Percentiles rank a stretch among this genome's conserved stretches.
Conservation (phyloP, 2,329 filamentous ascomycete species). For the Cladophialophora exuberans region DNA sequence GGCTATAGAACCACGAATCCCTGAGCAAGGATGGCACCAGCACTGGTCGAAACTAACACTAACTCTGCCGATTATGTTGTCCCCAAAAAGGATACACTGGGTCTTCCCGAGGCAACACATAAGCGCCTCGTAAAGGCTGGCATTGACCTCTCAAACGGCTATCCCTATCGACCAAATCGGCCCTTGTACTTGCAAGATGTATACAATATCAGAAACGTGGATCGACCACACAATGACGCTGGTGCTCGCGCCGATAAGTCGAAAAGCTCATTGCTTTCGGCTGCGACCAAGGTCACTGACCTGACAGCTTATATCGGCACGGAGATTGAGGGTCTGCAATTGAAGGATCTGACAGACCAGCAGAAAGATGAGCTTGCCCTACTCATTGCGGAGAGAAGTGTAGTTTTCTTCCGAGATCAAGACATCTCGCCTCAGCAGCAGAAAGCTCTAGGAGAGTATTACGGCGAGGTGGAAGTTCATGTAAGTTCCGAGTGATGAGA, state of each 20-base stretch:
- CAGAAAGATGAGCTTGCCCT: slow-evolving; percentile 66
- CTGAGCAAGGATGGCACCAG: slow-evolving; percentile 54
- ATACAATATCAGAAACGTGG: slow-evolving; percentile 64
- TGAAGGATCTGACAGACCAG: slow-evolving; percentile 63
- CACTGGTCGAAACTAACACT: slow-evolving; percentile 65
- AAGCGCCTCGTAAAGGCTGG: slow-evolving; percentile 68
- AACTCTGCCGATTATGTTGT: slow-evolving; percentile 66
- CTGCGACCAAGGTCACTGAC: slow-evolving; percentile 54
- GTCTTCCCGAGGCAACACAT: slow-evolving; percentile 61
- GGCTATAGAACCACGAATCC: background rate
- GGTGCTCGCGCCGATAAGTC: slow-evolving; percentile 62
- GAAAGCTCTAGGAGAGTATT: slow-evolving; percentile 35
- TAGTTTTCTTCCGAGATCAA: slow-evolving; percentile 56
- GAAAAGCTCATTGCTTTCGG: slow-evolving; percentile 46
- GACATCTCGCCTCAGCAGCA: slow-evolving; percentile 48
- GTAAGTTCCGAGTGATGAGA: slow-evolving; percentile 53
- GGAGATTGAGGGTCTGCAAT: slow-evolving; percentile 46
- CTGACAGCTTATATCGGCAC: slow-evolving; percentile 47
- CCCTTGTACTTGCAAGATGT: slow-evolving; percentile 73
- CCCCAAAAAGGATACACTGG: slow-evolving; percentile 66
- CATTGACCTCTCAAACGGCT: slow-evolving; percentile 70
- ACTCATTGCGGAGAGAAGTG: slow-evolving; percentile 51
- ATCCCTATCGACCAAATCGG: slow-evolving; percentile 69
- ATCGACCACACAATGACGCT: slow-evolving; percentile 61
- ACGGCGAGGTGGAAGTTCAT: slow-evolving; percentile 50